phyloP scores from a whole-genome alignment of 139 green algal species.

The Picochlorum sp. region DNA sequence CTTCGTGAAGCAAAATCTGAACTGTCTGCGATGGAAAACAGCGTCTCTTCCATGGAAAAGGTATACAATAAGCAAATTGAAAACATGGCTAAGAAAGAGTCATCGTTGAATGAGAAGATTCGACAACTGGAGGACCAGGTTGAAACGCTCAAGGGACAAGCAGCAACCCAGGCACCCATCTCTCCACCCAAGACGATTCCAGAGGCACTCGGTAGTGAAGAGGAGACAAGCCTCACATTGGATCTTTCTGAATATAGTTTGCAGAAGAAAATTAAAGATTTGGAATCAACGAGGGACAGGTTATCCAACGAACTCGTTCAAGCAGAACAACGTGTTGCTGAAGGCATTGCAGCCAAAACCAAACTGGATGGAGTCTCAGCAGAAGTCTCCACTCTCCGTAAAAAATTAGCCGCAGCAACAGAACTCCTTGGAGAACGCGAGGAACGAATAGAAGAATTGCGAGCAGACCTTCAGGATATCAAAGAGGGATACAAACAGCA shows the following conservation, averaged over 20 bases:
- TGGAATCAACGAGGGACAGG: slow-evolving; percentile 69
- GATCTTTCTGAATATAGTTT: slow-evolving; percentile 16
- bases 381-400: slow-evolving; percentile 26
- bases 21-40: neutral
- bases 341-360: slow-evolving; percentile 18
- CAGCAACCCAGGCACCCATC: neutral
- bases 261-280: slow-evolving; percentile 44
- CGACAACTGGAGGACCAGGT: neutral
- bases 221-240: neutral
- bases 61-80: neutral
- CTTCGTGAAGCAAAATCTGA: neutral
- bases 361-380: slow-evolving; percentile 11
- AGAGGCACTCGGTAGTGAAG: neutral
- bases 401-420: slow-evolving; percentile 53
- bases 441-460: slow-evolving; percentile 82
- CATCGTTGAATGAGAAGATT: neutral
- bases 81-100: neutral
- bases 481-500: slow-evolving; percentile 76
- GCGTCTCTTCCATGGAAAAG: neutral
- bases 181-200: neutral
- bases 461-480: slow-evolving; percentile 75
- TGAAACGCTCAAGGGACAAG: neutral
- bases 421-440: slow-evolving; percentile 85
- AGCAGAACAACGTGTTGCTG: slow-evolving; percentile 34
- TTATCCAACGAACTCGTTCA: slow-evolving; percentile 78